These are phyloP conservation scores for Nakazawaea siamensis DNA, from an alignment of 805 yeast genomes.

Conservation along the genomic window DNA sequence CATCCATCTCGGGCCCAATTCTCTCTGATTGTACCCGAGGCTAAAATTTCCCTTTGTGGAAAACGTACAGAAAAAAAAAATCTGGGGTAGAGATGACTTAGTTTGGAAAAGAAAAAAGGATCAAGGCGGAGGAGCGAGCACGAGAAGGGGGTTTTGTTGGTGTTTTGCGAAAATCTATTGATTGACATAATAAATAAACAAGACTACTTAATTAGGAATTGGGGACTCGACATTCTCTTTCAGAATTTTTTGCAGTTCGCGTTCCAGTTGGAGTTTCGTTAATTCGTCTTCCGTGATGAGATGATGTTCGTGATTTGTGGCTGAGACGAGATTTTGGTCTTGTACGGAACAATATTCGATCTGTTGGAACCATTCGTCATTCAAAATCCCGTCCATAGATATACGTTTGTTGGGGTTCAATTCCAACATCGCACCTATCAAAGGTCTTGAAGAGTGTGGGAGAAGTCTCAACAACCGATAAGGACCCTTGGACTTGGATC, in stretches of 20 bases:
- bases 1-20: too few species aligned
- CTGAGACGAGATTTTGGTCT: constrained; percentile 17
- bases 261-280: constrained; percentile 28
- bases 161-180: too few species aligned
- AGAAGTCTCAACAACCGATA: constrained; percentile 61
- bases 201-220: too few species aligned
- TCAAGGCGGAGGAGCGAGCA: too few species aligned
- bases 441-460: constrained; percentile 55
- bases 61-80: too few species aligned
- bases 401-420: constrained; percentile 53
- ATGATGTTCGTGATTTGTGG: constrained; percentile 52
- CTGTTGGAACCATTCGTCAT: constrained; percentile 48
- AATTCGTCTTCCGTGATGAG: constrained; percentile 61
- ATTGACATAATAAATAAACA: too few species aligned
- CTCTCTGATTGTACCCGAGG: too few species aligned
- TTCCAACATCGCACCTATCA: constrained; percentile 59
- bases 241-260: constrained; percentile 17
- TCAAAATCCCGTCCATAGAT: constrained; percentile 44
- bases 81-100: too few species aligned
- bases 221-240: too few species aligned
- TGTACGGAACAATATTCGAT: constrained; percentile 47
- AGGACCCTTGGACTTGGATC: constrained; percentile 54
- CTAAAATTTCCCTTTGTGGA: too few species aligned
- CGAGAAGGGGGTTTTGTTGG: too few species aligned
- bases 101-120: too few species aligned